A percentile compares a stretch with the other conserved stretches of the same genome.
Evolutionary conservation across 2,329 filamentous ascomycete genomes (phyloP).

Genomic region (Trichoderma sp.): DNA sequence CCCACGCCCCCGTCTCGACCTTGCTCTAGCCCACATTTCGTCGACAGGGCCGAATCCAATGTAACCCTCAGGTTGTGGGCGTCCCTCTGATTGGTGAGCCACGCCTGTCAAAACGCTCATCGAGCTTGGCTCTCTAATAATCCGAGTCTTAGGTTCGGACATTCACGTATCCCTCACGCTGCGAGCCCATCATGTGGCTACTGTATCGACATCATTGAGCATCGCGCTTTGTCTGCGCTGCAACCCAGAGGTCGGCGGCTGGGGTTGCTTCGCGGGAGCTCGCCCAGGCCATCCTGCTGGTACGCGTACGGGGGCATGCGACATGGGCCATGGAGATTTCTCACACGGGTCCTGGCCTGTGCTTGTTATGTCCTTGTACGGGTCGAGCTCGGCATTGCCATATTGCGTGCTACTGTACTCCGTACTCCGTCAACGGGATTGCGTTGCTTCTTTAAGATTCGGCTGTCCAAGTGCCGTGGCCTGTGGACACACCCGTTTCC

Average conservation of each 20-base stretch:
- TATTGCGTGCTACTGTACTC: not conserved
- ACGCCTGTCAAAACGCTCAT: conserved; percentile 8
- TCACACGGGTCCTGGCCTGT: not conserved
- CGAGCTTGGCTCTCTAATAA: not conserved
- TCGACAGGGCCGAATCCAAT: conserved; percentile 16
- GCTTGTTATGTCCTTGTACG: not conserved
- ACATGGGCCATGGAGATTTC: not conserved
- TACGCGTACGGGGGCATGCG: not conserved
- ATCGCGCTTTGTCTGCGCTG: not conserved
- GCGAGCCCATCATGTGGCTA: not conserved
- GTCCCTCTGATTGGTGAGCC: not conserved
- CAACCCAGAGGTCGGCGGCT: not conserved
- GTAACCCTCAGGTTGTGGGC: conserved; percentile 6
- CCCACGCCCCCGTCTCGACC: not conserved
- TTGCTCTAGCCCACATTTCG: not conserved
- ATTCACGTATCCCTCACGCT: not conserved
- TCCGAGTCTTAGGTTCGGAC: not conserved
- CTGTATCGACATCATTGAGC: conserved; percentile 6
- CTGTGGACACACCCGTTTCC: not conserved
- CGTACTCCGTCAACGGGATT: not conserved
- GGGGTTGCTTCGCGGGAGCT: not conserved
- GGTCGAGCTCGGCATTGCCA: not conserved
- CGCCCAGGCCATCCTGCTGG: not conserved
- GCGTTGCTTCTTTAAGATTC: not conserved
- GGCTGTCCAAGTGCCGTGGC: not conserved